Evolutionary conservation across 148 eudicot species (phyloP).

Genomic region (Hydrangea macrophylla): DNA sequence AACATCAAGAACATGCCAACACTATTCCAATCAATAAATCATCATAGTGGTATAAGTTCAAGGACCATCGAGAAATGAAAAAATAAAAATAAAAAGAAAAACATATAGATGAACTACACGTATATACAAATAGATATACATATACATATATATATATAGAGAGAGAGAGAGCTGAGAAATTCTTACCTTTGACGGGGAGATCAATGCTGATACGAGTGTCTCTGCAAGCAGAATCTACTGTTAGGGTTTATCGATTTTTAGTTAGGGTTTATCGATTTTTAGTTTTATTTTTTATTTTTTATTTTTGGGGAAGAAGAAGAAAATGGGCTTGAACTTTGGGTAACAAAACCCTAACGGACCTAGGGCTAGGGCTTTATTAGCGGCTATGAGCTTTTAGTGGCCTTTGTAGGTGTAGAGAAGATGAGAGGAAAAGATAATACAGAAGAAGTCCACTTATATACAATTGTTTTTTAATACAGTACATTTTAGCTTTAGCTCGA

Average conservation of each 20-base stretch:
- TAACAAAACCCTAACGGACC: slow-evolving; percentile 4
- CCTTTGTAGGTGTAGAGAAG: neutral
- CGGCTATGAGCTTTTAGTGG: slow-evolving; percentile 1
- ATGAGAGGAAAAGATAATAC: neutral
- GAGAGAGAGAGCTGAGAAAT: neutral
- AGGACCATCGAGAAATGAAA: too few species aligned
- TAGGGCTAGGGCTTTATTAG: slow-evolving; percentile 1
- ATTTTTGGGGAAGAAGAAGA: neutral
- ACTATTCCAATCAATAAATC: neutral
- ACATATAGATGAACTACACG: too few species aligned
- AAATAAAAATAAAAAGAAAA: too few species aligned
- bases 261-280: too few species aligned
- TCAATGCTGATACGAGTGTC: neutral
- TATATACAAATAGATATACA: neutral
- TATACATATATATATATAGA: neutral
- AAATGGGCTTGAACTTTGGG: neutral
- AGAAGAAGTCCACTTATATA: neutral
- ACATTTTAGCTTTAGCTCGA: too few species aligned
- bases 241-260: too few species aligned
- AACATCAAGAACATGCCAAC: neutral
- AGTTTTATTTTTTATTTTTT: neutral
- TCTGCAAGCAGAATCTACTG: neutral
- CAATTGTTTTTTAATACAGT: too few species aligned
- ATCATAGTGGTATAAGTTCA: neutral
- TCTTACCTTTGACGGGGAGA: neutral